Evolutionary conservation across 2,329 filamentous ascomycete genomes (phyloP).

Genomic region (Aspergillus versicolor): DNA sequence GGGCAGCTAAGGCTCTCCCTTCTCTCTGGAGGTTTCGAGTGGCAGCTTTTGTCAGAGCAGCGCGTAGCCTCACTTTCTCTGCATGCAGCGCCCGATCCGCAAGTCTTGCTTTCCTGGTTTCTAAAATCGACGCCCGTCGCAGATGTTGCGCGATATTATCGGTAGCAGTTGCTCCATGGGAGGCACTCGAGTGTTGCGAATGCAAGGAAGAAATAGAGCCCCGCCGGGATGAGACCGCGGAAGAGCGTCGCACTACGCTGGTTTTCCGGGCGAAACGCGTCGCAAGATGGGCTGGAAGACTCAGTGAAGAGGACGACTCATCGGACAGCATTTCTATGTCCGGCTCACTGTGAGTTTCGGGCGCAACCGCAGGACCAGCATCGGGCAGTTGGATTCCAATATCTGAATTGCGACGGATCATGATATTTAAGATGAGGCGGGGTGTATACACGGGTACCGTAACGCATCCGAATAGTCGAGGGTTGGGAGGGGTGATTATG

Average conservation of each 20-base stretch:
- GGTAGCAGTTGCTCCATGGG: slow-evolving; percentile 52
- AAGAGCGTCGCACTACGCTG: slow-evolving; percentile 57
- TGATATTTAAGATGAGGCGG: slow-evolving; percentile 19
- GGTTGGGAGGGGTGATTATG: slow-evolving; percentile 16
- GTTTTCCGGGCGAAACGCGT: slow-evolving; percentile 60
- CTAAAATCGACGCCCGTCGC: slow-evolving; percentile 64
- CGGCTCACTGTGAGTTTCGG: slow-evolving; percentile 26
- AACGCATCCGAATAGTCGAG: slow-evolving; percentile 50
- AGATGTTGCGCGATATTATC: slow-evolving; percentile 65
- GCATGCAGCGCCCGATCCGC: slow-evolving; percentile 65
- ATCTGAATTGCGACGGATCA: slow-evolving; percentile 45
- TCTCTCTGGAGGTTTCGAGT: slow-evolving; percentile 58
- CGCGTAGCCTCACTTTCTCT: slow-evolving; percentile 64
- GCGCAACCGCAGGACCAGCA: slow-evolving; percentile 27
- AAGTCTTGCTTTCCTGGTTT: slow-evolving; percentile 62
- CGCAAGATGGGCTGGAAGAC: slow-evolving; percentile 61
- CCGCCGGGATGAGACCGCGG: slow-evolving; percentile 62
- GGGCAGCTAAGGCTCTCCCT: slow-evolving; percentile 62
- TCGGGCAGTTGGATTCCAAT: slow-evolving; percentile 42
- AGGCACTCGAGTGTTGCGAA: slow-evolving; percentile 58
- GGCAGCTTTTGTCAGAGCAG: slow-evolving; percentile 60
- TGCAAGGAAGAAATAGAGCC: slow-evolving; percentile 65
- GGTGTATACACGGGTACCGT: neutral
- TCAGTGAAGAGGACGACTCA: slow-evolving; percentile 39
- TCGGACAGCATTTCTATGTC: slow-evolving; percentile 46